Evolutionary conservation across 371 early-diverging fungal genomes (phyloP).

Genomic region (Phascolomyces articulosus): DNA sequence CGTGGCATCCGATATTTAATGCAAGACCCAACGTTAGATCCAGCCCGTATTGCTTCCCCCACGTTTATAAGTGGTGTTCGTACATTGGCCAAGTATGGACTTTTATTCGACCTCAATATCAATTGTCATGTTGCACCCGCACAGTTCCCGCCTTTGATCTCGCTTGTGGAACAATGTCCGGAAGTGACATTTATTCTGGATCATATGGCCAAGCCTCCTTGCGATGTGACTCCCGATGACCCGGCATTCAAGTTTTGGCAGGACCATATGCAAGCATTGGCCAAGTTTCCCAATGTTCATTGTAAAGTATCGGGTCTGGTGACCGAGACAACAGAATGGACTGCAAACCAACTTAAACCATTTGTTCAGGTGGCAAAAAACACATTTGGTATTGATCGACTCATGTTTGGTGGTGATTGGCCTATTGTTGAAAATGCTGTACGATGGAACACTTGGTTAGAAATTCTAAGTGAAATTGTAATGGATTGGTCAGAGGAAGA

Average conservation of each 20-base stretch:
- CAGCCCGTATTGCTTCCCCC: slow-evolving; percentile 21
- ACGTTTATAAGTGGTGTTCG: slow-evolving; percentile 37
- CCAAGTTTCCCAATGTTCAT: slow-evolving; percentile 27
- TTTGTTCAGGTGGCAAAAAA: slow-evolving; percentile 37
- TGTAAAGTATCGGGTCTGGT: slow-evolving; percentile 49
- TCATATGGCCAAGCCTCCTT: slow-evolving; percentile 56
- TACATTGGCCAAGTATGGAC: slow-evolving; percentile 25
- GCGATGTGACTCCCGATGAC: slow-evolving; percentile 32
- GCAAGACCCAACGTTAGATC: slow-evolving; percentile 38
- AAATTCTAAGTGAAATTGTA: slow-evolving; percentile 26
- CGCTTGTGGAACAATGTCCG: slow-evolving; percentile 42
- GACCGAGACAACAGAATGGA: slow-evolving; percentile 28
- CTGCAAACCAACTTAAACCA: slow-evolving; percentile 27
- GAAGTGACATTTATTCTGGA: slow-evolving; percentile 44
- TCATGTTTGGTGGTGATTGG: slow-evolving; percentile 54
- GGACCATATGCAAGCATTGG: slow-evolving; percentile 25
- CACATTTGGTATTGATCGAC: slow-evolving; percentile 45
- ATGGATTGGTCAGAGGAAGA: slow-evolving; percentile 36
- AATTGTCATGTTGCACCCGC: slow-evolving; percentile 34
- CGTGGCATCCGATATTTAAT: slow-evolving; percentile 43
- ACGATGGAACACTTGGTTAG: slow-evolving; percentile 36
- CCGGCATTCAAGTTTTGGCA: slow-evolving; percentile 35
- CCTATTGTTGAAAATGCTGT: slow-evolving; percentile 30
- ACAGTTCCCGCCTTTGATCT: slow-evolving; percentile 42
- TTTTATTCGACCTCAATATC: slow-evolving; percentile 46